Evolutionary conservation across 495 filamentous ascomycete genomes (phyloP).

Genomic region (Cetradonia linearis): DNA sequence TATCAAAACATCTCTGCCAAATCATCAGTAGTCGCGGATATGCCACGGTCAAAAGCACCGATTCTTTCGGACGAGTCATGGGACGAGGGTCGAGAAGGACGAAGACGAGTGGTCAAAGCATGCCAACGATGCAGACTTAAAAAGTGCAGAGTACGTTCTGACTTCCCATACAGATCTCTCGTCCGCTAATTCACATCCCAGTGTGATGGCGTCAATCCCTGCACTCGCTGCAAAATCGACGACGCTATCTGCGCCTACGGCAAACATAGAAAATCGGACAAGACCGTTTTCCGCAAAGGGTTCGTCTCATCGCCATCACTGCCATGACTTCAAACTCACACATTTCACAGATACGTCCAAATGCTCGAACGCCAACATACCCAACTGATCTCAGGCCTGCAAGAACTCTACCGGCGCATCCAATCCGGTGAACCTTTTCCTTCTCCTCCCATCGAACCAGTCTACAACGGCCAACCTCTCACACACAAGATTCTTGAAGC

Average conservation of each 20-base stretch:
- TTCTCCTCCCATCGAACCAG: conserved; percentile 41
- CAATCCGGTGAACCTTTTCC: conserved; percentile 45
- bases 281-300: conserved; percentile 52
- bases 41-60: conserved; percentile 9
- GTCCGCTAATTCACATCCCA: conserved; percentile 21
- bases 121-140: conserved; percentile 53
- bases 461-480: conserved; percentile 46
- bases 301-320: conserved; percentile 27
- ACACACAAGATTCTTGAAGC: conserved; percentile 54
- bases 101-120: conserved; percentile 46
- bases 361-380: conserved; percentile 58
- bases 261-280: conserved; percentile 48
- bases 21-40: neutral
- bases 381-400: conserved; percentile 50
- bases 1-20: neutral
- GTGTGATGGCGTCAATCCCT: conserved; percentile 50
- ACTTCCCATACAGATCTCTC: conserved; percentile 17
- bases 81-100: conserved; percentile 31
- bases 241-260: conserved; percentile 52
- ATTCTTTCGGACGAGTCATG: neutral
- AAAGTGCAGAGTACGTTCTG: conserved; percentile 48
- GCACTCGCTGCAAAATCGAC: conserved; percentile 46
- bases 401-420: conserved; percentile 49
- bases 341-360: conserved; percentile 46
- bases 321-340: neutral